A percentile compares a stretch with the other conserved stretches of the same genome.
phyloP scores from a whole-genome alignment of 2,329 filamentous ascomycete genomes.

The Dactylellina haptotyla region DNA sequence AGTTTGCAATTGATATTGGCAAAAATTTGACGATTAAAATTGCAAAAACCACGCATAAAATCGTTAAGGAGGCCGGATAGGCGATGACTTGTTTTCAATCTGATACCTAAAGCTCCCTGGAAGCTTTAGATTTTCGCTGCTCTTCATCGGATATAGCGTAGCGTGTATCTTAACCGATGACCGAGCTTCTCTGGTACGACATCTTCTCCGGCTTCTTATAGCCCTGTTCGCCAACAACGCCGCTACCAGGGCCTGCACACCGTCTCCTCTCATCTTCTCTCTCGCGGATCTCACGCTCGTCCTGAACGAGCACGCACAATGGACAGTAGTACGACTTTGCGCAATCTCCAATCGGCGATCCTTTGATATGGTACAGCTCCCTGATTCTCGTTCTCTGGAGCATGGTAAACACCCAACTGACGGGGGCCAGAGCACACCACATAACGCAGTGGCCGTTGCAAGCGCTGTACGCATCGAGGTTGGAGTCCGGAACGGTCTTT shows the following conservation, averaged over 20 bases:
- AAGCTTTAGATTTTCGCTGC: neutral
- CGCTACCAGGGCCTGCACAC: slow-evolving; percentile 57
- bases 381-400: slow-evolving; percentile 57
- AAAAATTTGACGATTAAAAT: neutral
- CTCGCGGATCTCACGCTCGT: slow-evolving; percentile 57
- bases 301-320: slow-evolving; percentile 57
- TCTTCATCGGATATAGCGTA: neutral
- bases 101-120: neutral
- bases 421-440: slow-evolving; percentile 56
- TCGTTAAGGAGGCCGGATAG: too few relatives aligned
- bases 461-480: slow-evolving; percentile 55
- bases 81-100: slow-evolving; percentile 8
- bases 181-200: slow-evolving; percentile 56
- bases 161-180: slow-evolving; percentile 37
- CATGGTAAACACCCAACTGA: slow-evolving; percentile 58
- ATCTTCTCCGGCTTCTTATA: slow-evolving; percentile 58
- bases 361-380: slow-evolving; percentile 57
- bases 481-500: slow-evolving; percentile 58
- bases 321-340: slow-evolving; percentile 58
- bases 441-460: slow-evolving; percentile 57
- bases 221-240: slow-evolving; percentile 56
- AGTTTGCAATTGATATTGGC: neutral
- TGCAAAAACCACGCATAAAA: slow-evolving; percentile 31
- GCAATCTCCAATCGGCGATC: slow-evolving; percentile 56
- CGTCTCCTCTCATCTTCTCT: slow-evolving; percentile 57